phyloP scores from a whole-genome alignment of 208 protist genomes.

The Acanthamoeba royreba region DNA sequence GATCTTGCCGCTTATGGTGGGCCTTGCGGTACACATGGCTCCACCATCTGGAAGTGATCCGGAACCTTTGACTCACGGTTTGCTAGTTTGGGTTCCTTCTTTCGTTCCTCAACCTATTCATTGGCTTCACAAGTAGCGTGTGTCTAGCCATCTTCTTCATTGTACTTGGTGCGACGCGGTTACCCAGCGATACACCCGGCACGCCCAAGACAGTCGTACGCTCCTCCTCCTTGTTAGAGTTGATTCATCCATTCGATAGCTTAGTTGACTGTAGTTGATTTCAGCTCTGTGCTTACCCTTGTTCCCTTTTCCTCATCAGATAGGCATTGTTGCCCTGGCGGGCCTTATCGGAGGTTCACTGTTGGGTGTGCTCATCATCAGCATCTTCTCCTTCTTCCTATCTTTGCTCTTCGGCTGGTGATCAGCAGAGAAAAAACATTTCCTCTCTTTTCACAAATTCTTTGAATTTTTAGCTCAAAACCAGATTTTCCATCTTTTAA shows the following conservation, averaged over 20 bases:
- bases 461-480: too few species aligned
- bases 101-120: not conserved
- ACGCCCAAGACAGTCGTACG: not conserved
- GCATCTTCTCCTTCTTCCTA: not conserved
- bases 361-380: not conserved
- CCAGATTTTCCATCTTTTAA: too few species aligned
- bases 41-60: not conserved
- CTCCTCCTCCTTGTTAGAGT: too few species aligned
- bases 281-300: not conserved
- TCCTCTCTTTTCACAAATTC: too few species aligned
- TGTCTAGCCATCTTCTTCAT: not conserved
- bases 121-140: not conserved
- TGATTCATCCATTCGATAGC: not conserved
- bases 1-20: not conserved
- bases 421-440: too few species aligned
- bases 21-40: not conserved
- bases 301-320: not conserved
- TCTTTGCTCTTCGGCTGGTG: not conserved
- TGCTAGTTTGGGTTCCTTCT: not conserved
- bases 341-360: not conserved
- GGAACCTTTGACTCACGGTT: not conserved
- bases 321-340: not conserved
- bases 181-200: not conserved
- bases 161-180: not conserved
- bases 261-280: not conserved